A percentile compares a stretch with the other conserved stretches of the same genome.
Evolutionary conservation across 2,329 filamentous ascomycete genomes (phyloP).

Genomic region (Penicillium sp.): DNA sequence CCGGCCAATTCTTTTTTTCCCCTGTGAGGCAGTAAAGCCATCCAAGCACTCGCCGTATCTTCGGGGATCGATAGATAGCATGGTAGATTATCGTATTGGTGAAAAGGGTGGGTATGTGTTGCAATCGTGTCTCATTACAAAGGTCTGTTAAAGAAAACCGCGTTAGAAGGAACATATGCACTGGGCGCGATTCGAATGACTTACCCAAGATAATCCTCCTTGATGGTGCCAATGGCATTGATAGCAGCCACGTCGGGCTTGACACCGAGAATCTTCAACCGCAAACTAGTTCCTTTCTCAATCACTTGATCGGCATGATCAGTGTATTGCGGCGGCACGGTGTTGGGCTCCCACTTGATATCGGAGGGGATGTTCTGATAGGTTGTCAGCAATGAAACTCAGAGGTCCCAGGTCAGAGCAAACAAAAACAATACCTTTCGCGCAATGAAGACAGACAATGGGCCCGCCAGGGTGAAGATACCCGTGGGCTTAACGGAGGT

Average conservation of each 20-base stretch:
- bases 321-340: conserved; percentile 93
- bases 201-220: conserved; percentile 62
- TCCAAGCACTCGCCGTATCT: conserved; percentile 1
- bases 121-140: conserved; percentile 31
- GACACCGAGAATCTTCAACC: conserved; percentile 91
- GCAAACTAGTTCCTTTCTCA: conserved; percentile 88
- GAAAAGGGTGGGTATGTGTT: conserved; percentile 21
- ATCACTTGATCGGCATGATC: conserved; percentile 93
- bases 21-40: neutral
- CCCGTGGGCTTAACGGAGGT: conserved; percentile 84
- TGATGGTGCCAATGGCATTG: conserved; percentile 97
- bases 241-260: conserved; percentile 92
- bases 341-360: conserved; percentile 92
- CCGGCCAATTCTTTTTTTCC: neutral
- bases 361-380: conserved; percentile 70
- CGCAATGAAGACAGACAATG: conserved; percentile 51
- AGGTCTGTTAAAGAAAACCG: conserved; percentile 23
- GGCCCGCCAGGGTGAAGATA: conserved; percentile 64
- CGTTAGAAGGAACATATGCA: conserved; percentile 14
- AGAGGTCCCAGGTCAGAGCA: neutral
- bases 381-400: conserved; percentile 14
- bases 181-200: conserved; percentile 12
- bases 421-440: conserved; percentile 65
- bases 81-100: conserved; percentile 15
- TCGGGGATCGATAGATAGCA: conserved; percentile 1